These are phyloP conservation scores for Microbotryum intermedium DNA, from an alignment of 1,284 basidiomycete genomes.

Conservation along the genomic window DNA sequence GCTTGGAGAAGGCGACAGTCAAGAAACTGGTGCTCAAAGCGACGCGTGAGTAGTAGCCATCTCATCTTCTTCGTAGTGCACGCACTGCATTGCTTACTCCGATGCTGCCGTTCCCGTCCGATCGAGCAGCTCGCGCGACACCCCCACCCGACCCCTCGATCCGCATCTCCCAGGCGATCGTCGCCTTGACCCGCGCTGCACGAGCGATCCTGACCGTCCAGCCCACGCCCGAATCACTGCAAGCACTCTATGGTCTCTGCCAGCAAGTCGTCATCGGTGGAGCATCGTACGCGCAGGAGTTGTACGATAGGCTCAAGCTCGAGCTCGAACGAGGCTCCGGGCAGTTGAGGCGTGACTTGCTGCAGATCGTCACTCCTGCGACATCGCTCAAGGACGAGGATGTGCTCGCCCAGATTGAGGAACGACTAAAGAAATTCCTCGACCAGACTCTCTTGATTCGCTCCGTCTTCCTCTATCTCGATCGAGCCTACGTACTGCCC, in stretches of 20 bases:
- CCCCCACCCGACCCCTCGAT: conserved; percentile 3
- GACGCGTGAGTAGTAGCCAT: background rate
- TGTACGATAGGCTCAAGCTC: conserved; percentile 33
- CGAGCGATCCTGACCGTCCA: conserved; percentile 31
- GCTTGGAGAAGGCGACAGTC: conserved; percentile 6
- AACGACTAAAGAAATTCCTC: conserved; percentile 13
- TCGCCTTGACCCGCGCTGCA: conserved; percentile 27
- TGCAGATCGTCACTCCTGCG: background rate
- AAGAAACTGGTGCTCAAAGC: conserved; percentile 20
- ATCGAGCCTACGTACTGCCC: conserved; percentile 33
- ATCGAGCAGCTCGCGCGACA: background rate
- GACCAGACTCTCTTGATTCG: conserved; percentile 32
- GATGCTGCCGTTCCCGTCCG: background rate
- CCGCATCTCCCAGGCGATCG: conserved; percentile 4
- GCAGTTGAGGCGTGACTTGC: conserved; percentile 6
- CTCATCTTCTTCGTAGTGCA: background rate
- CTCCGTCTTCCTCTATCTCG: conserved; percentile 34
- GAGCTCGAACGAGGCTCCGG: conserved; percentile 31
- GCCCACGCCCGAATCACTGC: conserved; percentile 30
- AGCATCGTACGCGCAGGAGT: conserved; percentile 7
- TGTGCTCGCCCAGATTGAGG: conserved; percentile 11
- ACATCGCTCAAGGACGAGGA: conserved; percentile 1
- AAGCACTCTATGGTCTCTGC: conserved; percentile 31
- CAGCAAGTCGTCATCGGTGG: conserved; percentile 21
- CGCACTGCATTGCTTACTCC: conserved; percentile 2